phyloP scores from a whole-genome alignment of 2,329 filamentous ascomycete genomes.

The Dactylonectria macrodidyma region DNA sequence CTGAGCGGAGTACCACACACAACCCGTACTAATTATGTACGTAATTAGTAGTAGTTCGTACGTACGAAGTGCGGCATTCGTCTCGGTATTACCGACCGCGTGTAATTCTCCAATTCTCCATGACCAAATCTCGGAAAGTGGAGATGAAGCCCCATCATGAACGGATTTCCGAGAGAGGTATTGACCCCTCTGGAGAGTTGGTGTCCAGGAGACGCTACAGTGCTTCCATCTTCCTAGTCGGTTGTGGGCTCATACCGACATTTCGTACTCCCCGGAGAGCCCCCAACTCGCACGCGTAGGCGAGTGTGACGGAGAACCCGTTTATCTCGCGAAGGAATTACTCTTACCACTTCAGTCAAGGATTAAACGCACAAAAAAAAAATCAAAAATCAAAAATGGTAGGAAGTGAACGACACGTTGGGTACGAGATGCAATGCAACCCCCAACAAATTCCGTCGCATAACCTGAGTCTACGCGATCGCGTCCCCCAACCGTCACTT shows the following conservation, averaged over 20 bases:
- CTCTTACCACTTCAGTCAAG: neutral
- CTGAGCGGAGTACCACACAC: neutral
- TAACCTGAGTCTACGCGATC: neutral
- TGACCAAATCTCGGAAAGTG: conserved; percentile 15
- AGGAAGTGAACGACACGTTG: neutral
- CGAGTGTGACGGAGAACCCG: neutral
- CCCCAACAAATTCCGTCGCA: neutral
- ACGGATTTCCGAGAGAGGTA: conserved; percentile 11
- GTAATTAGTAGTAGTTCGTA: neutral
- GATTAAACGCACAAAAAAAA: neutral
- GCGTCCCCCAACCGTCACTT: neutral
- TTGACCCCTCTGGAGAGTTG: neutral
- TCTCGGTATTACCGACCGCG: neutral
- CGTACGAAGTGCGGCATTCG: neutral
- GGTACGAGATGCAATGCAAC: neutral
- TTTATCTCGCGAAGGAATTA: neutral
- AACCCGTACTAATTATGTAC: neutral
- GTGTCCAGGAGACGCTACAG: conserved; percentile 13
- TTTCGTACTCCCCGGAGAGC: neutral
- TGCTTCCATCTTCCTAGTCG: conserved; percentile 15
- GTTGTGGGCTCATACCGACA: conserved; percentile 19
- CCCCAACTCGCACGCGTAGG: neutral
- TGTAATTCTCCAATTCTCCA: conserved; percentile 5
- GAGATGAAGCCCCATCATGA: conserved; percentile 16
- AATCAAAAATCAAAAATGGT: neutral